Percentiles rank a stretch among this genome's conserved stretches.
These are phyloP conservation scores for Graphium sp. DNA, from an alignment of 2,329 filamentous ascomycete species.

Conservation along the genomic window DNA sequence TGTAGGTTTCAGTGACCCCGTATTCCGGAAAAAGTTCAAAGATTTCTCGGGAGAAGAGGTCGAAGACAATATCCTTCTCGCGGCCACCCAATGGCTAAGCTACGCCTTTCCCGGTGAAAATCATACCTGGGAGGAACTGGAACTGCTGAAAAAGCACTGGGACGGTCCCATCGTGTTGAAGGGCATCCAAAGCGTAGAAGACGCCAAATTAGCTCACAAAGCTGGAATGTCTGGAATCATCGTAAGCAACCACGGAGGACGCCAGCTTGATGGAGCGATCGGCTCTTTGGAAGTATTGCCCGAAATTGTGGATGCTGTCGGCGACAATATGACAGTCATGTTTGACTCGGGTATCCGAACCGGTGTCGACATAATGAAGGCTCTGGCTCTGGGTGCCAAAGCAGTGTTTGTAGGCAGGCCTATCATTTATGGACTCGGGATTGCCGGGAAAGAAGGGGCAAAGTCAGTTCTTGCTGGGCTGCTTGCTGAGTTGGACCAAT, in stretches of 20 bases:
- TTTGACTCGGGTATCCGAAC: slow-evolving; percentile 49
- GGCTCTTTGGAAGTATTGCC: slow-evolving; percentile 42
- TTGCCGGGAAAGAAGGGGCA: background rate
- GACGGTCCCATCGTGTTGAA: slow-evolving; percentile 46
- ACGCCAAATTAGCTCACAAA: slow-evolving; percentile 43
- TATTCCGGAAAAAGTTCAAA: slow-evolving; percentile 42
- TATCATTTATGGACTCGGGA: background rate
- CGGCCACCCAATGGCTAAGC: slow-evolving; percentile 29
- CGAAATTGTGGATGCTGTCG: slow-evolving; percentile 40
- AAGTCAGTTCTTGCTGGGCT: background rate
- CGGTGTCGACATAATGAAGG: slow-evolving; percentile 52
- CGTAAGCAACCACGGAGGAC: slow-evolving; percentile 53
- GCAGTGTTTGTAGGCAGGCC: slow-evolving; percentile 41
- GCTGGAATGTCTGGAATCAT: slow-evolving; percentile 50
- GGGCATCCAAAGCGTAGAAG: slow-evolving; percentile 50
- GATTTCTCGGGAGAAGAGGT: slow-evolving; percentile 20
- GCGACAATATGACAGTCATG: slow-evolving; percentile 41
- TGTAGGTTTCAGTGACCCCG: slow-evolving; percentile 50
- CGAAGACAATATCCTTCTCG: slow-evolving; percentile 27
- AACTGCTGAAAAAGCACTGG: slow-evolving; percentile 27
- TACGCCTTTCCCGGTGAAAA: slow-evolving; percentile 29
- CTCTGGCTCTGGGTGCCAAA: slow-evolving; percentile 45
- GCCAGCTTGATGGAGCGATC: slow-evolving; percentile 31
- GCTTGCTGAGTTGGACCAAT: slow-evolving; percentile 30
- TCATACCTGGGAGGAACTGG: slow-evolving; percentile 39